These are phyloP conservation scores for Drosera spatulata DNA, from an alignment of 179 eudicot genomes.

Conservation along the genomic window DNA sequence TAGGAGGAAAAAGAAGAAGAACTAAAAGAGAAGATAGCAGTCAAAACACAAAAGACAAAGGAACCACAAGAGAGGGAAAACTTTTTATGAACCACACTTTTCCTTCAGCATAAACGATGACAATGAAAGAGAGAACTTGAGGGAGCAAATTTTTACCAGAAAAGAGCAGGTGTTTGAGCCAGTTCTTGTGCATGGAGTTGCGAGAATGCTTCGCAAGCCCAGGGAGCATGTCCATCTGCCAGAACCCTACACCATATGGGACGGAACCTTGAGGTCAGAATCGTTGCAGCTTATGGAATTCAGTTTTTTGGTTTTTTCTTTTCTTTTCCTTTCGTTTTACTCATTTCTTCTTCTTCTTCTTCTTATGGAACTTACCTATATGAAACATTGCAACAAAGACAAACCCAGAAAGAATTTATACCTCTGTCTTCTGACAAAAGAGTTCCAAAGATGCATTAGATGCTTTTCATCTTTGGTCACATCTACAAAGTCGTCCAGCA, in stretches of 20 bases:
- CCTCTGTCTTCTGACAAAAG: constrained; percentile 92
- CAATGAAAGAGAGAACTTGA: too few relatives aligned
- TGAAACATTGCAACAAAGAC: not conserved
- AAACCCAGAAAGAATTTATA: constrained; percentile 10
- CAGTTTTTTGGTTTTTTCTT: not conserved
- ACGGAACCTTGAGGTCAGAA: not conserved
- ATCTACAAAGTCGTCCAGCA: constrained; percentile 99
- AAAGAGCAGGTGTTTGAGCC: constrained; percentile 40
- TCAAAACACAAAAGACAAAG: too few relatives aligned
- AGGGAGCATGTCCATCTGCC: constrained; percentile 95
- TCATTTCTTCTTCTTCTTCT: not conserved
- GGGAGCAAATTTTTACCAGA: constrained; percentile 34
- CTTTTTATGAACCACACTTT: too few relatives aligned
- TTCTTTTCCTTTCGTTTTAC: not conserved
- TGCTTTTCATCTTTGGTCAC: constrained; percentile 85
- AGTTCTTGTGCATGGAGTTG: constrained; percentile 51
- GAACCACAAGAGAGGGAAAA: too few relatives aligned
- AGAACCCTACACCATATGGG: constrained; percentile 47
- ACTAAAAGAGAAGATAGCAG: too few relatives aligned
- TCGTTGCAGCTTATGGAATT: not conserved
- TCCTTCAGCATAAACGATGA: too few relatives aligned
- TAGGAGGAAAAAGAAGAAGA: too few relatives aligned
- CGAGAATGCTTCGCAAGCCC: constrained; percentile 96
- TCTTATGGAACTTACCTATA: not conserved
- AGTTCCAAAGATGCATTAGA: constrained; percentile 98